phyloP scores from a whole-genome alignment of 2,329 filamentous ascomycete species.

The Talaromyces rugulosus region DNA sequence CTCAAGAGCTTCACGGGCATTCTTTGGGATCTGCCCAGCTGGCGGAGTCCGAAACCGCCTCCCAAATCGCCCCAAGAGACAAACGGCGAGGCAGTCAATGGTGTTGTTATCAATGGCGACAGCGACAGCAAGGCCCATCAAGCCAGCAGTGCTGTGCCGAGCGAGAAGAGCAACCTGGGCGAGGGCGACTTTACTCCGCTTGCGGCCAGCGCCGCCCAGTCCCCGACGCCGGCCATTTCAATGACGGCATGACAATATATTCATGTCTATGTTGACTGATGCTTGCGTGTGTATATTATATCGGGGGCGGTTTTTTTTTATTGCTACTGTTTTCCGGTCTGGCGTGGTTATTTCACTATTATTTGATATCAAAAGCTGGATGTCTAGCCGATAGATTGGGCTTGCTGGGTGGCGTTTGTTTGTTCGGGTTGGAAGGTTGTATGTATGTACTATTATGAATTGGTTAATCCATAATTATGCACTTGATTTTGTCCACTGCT shows the following conservation, averaged over 20 bases:
- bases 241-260: conserved; percentile 29
- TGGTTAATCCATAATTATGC: background rate
- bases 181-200: conserved; percentile 45
- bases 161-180: conserved; percentile 58
- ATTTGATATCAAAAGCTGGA: background rate
- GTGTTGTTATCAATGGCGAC: conserved; percentile 38
- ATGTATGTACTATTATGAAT: background rate
- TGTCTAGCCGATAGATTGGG: background rate
- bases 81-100: conserved; percentile 43
- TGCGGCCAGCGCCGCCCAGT: conserved; percentile 44
- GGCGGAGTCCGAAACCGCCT: conserved; percentile 57
- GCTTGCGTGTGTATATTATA: conserved; percentile 7
- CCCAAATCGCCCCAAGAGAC: conserved; percentile 56
- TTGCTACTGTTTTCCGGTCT: background rate
- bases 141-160: conserved; percentile 54
- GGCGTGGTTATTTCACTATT: background rate
- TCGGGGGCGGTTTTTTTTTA: background rate
- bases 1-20: conserved; percentile 92
- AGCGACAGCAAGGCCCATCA: conserved; percentile 56
- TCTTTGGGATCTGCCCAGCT: conserved; percentile 74
- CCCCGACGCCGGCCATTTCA: conserved; percentile 47
- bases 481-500: background rate
- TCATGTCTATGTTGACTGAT: background rate
- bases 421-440: background rate
- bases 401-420: background rate